phyloP scores from a whole-genome alignment of 1,284 basidiomycete genomes.

The Coniferiporia sulphurascens region DNA sequence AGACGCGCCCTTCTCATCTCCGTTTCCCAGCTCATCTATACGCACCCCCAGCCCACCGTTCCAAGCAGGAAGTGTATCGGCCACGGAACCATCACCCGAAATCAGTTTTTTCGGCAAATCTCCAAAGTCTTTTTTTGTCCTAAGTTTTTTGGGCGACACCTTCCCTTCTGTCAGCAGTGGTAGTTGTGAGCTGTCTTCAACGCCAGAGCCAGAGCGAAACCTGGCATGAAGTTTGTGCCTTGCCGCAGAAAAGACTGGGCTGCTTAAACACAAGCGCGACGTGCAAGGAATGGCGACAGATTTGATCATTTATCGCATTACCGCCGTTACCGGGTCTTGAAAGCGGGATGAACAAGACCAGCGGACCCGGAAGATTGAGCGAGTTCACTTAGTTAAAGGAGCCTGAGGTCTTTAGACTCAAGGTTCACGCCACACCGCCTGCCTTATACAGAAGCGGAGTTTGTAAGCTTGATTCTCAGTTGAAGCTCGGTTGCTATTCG shows the following conservation, averaged over 20 bases:
- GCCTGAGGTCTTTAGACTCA: too few relatives aligned
- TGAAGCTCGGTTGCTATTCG: not conserved
- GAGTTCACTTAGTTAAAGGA: too few relatives aligned
- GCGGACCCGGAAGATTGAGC: too few relatives aligned
- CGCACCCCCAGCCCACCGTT: slow-evolving; percentile 11
- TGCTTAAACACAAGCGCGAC: not conserved
- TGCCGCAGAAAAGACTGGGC: not conserved
- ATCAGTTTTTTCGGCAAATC: slow-evolving; percentile 49
- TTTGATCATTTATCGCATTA: not conserved
- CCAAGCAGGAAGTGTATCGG: slow-evolving; percentile 11
- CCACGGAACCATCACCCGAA: slow-evolving; percentile 34
- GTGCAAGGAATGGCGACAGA: not conserved
- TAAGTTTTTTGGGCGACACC: slow-evolving; percentile 10
- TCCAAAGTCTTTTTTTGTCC: slow-evolving; percentile 48
- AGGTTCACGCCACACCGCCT: not conserved
- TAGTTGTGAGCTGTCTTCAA: not conserved
- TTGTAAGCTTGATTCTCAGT: not conserved
- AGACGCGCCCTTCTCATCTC: not conserved
- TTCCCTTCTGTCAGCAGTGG: not conserved
- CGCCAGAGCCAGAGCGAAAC: not conserved
- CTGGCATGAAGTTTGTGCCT: not conserved
- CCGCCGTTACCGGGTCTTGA: not conserved
- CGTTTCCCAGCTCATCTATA: not conserved
- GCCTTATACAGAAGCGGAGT: not conserved
- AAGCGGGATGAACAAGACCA: too few relatives aligned